Base-by-base conservation (phyloP, 2,329 filamentous ascomycete species). In the Exophiala sideris region DNA sequence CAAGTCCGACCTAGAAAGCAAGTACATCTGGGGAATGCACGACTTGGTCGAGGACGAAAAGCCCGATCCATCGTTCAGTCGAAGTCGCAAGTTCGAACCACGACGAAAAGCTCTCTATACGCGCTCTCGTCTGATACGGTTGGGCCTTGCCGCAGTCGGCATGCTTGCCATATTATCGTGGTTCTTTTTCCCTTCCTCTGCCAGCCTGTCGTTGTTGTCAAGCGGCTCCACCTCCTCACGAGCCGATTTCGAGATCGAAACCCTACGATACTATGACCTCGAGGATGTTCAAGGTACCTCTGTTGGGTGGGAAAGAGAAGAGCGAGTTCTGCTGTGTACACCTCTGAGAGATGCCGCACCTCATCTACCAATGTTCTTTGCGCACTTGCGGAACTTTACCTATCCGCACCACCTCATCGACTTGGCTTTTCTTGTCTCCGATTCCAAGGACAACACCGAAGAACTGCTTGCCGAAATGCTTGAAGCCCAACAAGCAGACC, bases 381-480 rank as follows among this genome's bases (percentile, higher is more conserved):
- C 88, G n/a, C 95, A 99, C 69, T 79, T 99, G 54, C 86, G 85
- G 63, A 99, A 99, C 73, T 87, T 99, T 62, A 99, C 94, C 14
- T 99, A 99, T 68, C 94, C 94, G 0, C 94, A 99, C 70, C 88
- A 95, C 68, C 80, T 99, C 47, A 95, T 99, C 68, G 94, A 99
- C 70, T 80, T 99, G 44, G 94, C 94, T 5, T 99, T 99, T 68
- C 79, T 99, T 32, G 94, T 99, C 20, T 96, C 94, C 56, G 94
- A 99, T 70, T 97, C 94, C 32, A 96, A 96, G 70, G 94, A 99
- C 68, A 83, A 86, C 57, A 99, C 94, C 1, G 78, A 96, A 35
- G 73, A 83, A 32, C 79, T 94, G 44, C 80, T 99, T 47, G 83
- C 86, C 4, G 77, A 88, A 54, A 85, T 88, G 65, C 76, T 99